Conservation (phyloP, 2,329 filamentous ascomycete species). For the Phialocephala sp. region DNA sequence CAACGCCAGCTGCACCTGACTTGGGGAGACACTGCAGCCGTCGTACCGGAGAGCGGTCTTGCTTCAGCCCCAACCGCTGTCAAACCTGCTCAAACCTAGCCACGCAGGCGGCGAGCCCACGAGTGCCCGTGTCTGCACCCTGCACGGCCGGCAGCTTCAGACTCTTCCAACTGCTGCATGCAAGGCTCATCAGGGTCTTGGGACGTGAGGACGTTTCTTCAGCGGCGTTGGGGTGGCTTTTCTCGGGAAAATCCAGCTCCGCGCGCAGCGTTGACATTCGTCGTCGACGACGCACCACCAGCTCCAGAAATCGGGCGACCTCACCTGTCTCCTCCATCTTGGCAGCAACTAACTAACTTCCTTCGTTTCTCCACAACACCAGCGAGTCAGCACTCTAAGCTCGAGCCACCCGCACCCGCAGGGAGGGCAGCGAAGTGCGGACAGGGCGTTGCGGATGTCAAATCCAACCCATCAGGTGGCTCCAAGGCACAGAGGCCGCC, state of each 20-base stretch:
- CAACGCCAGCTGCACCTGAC: background rate
- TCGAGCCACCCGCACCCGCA: background rate
- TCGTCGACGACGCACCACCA: background rate
- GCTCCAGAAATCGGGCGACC: slow-evolving; percentile 2
- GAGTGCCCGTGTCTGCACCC: background rate
- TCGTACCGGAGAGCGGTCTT: too few relatives aligned
- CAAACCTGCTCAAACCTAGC: background rate
- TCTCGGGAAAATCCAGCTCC: background rate
- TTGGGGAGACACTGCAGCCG: background rate
- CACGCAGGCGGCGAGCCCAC: background rate
- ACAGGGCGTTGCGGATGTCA: background rate
- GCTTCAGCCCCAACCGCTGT: background rate
- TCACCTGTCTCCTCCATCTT: background rate
- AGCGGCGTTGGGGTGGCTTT: background rate
- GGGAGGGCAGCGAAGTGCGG: background rate
- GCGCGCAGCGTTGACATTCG: background rate
- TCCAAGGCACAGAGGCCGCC: background rate
- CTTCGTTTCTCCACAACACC: background rate
- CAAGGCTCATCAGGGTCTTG: slow-evolving; percentile 10
- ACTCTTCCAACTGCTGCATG: background rate
- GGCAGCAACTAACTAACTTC: too few relatives aligned
- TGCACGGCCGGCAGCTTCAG: too few relatives aligned
- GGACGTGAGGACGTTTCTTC: background rate
- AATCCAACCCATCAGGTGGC: slow-evolving; percentile 5
- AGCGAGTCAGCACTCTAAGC: slow-evolving; percentile 1